Base-by-base conservation (phyloP, 345 rosid genomes). In the Barbarea vulgaris region DNA sequence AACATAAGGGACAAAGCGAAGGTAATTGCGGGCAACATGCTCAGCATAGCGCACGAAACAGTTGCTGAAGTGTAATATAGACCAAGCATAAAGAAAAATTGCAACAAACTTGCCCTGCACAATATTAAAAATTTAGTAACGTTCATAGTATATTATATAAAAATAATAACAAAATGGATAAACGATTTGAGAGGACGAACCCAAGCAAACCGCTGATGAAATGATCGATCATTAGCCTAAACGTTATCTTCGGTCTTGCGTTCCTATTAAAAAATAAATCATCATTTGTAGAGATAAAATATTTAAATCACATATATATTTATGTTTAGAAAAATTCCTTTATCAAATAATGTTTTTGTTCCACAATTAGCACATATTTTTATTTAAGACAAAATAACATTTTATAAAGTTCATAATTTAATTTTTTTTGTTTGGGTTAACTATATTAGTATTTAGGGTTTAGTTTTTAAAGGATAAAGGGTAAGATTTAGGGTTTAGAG, bases 31-130 rank as follows among this genome's bases (percentile, higher is more conserved):
- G 91, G 91, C 47, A 85, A 82, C 83, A 82, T 58, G 79, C 84
- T 85, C 34, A 81, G 13, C 71, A 87, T 75, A 57, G 89, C 91
- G 73, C 87, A 79, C 9, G 91, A 50, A 58, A 82, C 85, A 3
- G 89, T 84, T 62, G 89, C 86, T 7, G 91, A 84, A 61, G 91
- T 87, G 60, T 81, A 79, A 58, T 83, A 77, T 55, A 87, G 80
- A 15, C 91, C 91, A 25, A 84, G 77, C 41, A 87, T 81, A 76
- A 84, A 87, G 77, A 77, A 81, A 64, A 79, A 85, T 37, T 83
- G 88, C 14, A 80, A 50, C 36, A 87, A 67, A 60, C 85, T 85
- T 31, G 79, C 88, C 76, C 91, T 87, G 79, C 15, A 19, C 22
- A 19, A 17, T 18, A 2, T 15, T 61, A 0, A 6, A 4, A 37